Evolutionary conservation across 352 stramenopile species (phyloP).

Genomic region (Saprolegnia diclina): DNA sequence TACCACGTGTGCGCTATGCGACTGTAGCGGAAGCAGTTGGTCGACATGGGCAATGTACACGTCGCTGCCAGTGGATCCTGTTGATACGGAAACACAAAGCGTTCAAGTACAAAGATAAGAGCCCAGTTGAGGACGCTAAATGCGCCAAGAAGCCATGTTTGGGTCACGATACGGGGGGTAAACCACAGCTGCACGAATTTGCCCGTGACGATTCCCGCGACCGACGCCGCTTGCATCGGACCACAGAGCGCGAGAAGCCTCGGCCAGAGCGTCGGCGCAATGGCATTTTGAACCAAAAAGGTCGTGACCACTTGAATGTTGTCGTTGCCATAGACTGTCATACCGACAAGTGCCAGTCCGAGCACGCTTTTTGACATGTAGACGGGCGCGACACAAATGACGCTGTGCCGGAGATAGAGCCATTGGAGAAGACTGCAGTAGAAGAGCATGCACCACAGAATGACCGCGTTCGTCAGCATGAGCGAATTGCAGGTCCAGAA

Average conservation of each 20-base stretch:
- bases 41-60: not conserved
- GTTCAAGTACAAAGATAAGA: not conserved
- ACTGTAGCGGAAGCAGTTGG: slow-evolving; percentile 1
- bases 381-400: not conserved
- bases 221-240: not conserved
- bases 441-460: not conserved
- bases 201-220: not conserved
- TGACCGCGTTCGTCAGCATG: not conserved
- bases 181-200: slow-evolving; percentile 10
- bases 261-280: not conserved
- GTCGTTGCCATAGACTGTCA: not conserved
- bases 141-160: not conserved
- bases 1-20: not conserved
- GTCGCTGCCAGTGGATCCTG: not conserved
- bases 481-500: slow-evolving; percentile 2
- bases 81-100: not conserved
- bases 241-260: not conserved
- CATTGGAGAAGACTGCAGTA: not conserved
- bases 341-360: not conserved
- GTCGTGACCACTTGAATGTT: slow-evolving; percentile 1
- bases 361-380: slow-evolving; percentile 4
- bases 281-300: not conserved
- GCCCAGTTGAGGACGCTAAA: slow-evolving; percentile 8
- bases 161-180: not conserved
- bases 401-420: not conserved